phyloP scores from a whole-genome alignment of 371 early-diverging fungal genomes.

The Rhizopus sp. region DNA sequence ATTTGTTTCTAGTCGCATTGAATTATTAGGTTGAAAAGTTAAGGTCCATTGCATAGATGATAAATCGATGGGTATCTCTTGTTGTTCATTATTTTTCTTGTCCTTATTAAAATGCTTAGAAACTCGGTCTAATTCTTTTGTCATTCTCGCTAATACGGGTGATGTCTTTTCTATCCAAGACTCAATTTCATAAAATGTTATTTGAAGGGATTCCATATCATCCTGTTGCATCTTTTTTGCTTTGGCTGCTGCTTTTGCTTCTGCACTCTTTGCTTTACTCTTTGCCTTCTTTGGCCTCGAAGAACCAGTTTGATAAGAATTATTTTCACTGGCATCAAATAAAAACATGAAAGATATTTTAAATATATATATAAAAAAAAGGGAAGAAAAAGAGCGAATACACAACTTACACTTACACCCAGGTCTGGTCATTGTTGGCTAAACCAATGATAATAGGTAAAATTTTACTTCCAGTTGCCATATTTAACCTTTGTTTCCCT shows the following conservation, averaged over 20 bases:
- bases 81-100: constrained; percentile 13
- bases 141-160: constrained; percentile 47
- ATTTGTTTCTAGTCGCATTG: constrained; percentile 47
- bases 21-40: constrained; percentile 44
- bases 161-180: constrained; percentile 56
- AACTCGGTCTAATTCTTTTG: constrained; percentile 51
- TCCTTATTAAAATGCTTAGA: constrained; percentile 43
- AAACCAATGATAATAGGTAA: constrained; percentile 5
- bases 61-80: constrained; percentile 8
- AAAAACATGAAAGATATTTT: constrained; percentile 8
- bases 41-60: constrained; percentile 46
- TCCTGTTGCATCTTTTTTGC: constrained; percentile 40
- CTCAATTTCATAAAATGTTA: constrained; percentile 54
- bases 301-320: neutral
- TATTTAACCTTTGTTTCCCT: constrained; percentile 4
- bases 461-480: neutral
- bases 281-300: constrained; percentile 9
- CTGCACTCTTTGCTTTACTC: constrained; percentile 10
- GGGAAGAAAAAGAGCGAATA: neutral
- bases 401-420: neutral
- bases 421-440: neutral
- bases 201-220: constrained; percentile 50
- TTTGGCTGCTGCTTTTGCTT: constrained; percentile 37
- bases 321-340: constrained; percentile 13
- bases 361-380: neutral